Percentiles rank a stretch among this genome's conserved stretches.
Evolutionary conservation across 148 eudicot genomes (phyloP).

Genomic region (Polygonum maritimum): DNA sequence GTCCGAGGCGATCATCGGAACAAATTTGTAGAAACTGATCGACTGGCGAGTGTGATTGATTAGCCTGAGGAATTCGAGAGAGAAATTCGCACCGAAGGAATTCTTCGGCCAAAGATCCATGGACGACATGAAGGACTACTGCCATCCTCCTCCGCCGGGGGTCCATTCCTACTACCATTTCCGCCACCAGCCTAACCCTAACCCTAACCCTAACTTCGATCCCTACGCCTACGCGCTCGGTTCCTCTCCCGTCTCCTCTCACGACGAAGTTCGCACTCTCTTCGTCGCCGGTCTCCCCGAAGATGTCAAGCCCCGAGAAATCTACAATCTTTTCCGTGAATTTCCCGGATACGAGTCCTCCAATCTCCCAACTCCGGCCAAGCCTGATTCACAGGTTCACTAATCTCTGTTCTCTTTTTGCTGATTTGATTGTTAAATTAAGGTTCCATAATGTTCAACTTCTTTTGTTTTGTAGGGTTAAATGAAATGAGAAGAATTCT

Average conservation of each 20-base stretch:
- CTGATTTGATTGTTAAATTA: background rate
- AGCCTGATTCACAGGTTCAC: conserved; percentile 36
- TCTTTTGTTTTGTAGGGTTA: background rate
- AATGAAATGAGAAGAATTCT: background rate
- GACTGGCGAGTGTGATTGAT: no score
- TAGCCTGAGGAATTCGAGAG: no score
- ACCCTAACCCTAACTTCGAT: background rate
- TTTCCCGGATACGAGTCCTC: conserved; percentile 73
- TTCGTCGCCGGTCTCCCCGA: conserved; percentile 83
- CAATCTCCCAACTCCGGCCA: conserved; percentile 45
- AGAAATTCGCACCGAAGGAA: background rate
- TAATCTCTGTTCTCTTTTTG: background rate
- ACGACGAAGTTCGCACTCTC: conserved; percentile 63
- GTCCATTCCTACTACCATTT: conserved; percentile 3
- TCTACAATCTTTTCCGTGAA: conserved; percentile 73
- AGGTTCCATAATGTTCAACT: background rate
- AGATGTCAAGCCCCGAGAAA: conserved; percentile 69
- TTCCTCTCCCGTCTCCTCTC: conserved; percentile 21
- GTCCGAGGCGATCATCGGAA: no score
- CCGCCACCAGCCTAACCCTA: background rate
- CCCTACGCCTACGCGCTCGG: conserved; percentile 18
- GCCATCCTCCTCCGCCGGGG: conserved; percentile 6
- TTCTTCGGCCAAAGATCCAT: background rate
- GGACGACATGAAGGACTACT: background rate
- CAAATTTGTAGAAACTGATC: no score